Conservation (phyloP, 495 filamentous ascomycete species). For the Penicillium subrubescens region DNA sequence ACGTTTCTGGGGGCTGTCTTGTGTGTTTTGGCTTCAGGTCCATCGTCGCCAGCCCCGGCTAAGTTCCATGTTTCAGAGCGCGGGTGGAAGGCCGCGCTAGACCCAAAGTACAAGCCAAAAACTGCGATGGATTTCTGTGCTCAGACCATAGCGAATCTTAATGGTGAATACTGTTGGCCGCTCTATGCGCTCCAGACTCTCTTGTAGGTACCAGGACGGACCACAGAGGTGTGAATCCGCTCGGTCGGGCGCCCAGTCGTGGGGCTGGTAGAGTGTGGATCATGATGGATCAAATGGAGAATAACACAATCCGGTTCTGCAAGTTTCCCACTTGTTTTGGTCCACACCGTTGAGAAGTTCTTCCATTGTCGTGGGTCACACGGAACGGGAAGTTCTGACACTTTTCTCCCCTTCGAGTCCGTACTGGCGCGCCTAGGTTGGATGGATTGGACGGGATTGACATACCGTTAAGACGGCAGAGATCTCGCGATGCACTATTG, state of each 20-base stretch:
- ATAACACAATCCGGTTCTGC: slow-evolving; percentile 8
- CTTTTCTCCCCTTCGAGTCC: background rate
- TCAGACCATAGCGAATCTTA: background rate
- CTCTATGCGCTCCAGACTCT: background rate
- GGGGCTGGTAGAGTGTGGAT: background rate
- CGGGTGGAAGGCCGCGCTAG: background rate
- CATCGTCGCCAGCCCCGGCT: background rate
- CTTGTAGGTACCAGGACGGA: background rate
- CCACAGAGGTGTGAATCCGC: background rate
- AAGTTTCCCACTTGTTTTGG: background rate
- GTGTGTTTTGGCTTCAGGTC: background rate
- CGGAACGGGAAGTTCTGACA: background rate
- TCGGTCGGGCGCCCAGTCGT: background rate
- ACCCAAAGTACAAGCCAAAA: background rate
- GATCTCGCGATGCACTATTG: background rate
- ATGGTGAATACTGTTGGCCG: background rate
- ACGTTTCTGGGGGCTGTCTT: background rate
- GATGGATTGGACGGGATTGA: background rate
- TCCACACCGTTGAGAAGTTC: slow-evolving; percentile 4
- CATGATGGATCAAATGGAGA: slow-evolving; percentile 7
- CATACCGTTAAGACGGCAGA: background rate
- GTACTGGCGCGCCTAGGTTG: background rate
- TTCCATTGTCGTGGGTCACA: background rate
- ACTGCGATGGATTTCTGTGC: background rate
- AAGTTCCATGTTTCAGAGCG: slow-evolving; percentile 8